Evolutionary conservation across 495 filamentous ascomycete species (phyloP), one percentile per base, ranked within the genome.

Genomic region (Podospora anserina): DNA sequence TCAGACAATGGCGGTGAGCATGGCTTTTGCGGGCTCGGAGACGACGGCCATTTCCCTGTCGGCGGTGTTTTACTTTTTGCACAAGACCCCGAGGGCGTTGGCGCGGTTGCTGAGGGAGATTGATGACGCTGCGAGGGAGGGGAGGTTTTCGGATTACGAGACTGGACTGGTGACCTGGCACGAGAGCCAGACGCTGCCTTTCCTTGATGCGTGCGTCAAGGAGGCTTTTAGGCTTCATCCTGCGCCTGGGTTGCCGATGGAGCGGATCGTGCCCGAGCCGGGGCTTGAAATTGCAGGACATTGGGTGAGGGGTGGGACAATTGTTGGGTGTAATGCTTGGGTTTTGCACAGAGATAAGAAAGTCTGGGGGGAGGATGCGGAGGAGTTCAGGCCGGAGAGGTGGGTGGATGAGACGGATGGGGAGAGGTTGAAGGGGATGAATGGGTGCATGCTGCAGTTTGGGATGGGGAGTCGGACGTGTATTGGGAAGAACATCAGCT

Each of bases 401-500:
- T 91, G 88, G 88, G 72, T 76, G 5, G 76, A 78, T 28, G 69
- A 71, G 66, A 74, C 71, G 34, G 80, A 85, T 67, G 81, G 82
- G 39, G 75, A 77, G 68, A 77, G 77, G 34, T 74, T 85, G 39
- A 85, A 84, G 69, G 77, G 79, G 57, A 89, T 88, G 84, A 84
- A 86, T 68, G 85, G 84, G 16, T 79, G 72, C 34, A 85, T 90
- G 82, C 78, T 89, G 67, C 87, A 89, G 58, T 89, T 89, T 73
- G 84, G 87, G 13, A 84, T 84, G 78, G 88, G 88, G 0, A 77
- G 82, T 19, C 76, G 87, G 70, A 88, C 85, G n/a, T 89, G 88
- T 68, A 88, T 89, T 71, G 87, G 88, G 61, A 89, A 87, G 80
- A 93, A 93, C 71, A 88, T 93, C 66, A 87, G 86, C 64, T 75